Conservation (phyloP, 1,284 basidiomycete genomes). For the Inonotus obliquus region DNA sequence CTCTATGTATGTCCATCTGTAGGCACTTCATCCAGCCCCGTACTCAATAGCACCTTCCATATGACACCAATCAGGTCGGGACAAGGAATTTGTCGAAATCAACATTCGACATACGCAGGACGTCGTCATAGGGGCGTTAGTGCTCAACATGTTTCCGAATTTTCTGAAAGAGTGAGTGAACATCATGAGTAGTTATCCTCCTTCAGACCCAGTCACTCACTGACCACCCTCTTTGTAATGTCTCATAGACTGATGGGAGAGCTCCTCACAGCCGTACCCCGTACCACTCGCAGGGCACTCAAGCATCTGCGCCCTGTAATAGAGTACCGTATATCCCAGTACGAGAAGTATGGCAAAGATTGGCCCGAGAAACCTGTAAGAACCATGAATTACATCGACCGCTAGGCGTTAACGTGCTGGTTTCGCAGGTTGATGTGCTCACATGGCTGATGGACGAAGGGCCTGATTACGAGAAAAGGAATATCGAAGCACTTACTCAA, state of each 20-base stretch:
- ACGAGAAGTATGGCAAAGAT: conserved; percentile 30
- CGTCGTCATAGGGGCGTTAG: conserved; percentile 24
- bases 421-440: conserved; percentile 35
- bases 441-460: conserved; percentile 42
- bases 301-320: conserved; percentile 33
- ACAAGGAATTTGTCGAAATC: conserved; percentile 34
- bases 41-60: background rate
- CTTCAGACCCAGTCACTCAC: background rate
- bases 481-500: conserved; percentile 27
- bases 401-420: background rate
- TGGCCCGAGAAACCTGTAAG: conserved; percentile 37
- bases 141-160: conserved; percentile 33
- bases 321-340: conserved; percentile 30
- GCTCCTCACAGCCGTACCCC: conserved; percentile 1
- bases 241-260: conserved; percentile 2
- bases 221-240: background rate
- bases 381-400: background rate
- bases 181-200: background rate
- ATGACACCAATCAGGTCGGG: conserved; percentile 32
- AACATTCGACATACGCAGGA: conserved; percentile 31
- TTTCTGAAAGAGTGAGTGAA: conserved; percentile 34
- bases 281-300: conserved; percentile 13
- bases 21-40: background rate
- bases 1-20: conserved; percentile 30
- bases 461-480: conserved; percentile 28